phyloP scores from a whole-genome alignment of 345 rosid species.

The Populus ilicifolia region DNA sequence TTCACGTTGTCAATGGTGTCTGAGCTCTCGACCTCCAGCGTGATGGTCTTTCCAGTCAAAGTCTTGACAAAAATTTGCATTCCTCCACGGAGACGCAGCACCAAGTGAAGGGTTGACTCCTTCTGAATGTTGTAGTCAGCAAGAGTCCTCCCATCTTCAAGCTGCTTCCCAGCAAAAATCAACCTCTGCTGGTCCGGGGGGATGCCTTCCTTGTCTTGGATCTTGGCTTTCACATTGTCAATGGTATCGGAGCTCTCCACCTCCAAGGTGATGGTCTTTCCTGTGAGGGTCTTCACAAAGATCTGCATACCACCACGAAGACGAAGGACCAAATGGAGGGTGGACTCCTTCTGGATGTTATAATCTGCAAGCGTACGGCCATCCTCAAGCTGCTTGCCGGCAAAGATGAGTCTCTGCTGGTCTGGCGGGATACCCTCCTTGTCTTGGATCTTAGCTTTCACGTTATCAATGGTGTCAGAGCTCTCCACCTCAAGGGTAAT shows the following conservation, averaged over 20 bases:
- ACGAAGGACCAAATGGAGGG: constrained; percentile 34
- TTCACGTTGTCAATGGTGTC: constrained; percentile 49
- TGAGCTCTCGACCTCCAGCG: constrained; percentile 46
- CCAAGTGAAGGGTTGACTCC: constrained; percentile 42
- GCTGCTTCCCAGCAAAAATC: constrained; percentile 44
- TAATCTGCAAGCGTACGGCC: constrained; percentile 38
- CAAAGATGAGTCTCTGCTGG: constrained; percentile 41
- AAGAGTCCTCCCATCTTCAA: constrained; percentile 42
- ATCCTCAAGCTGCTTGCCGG: constrained; percentile 41
- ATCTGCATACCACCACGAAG: constrained; percentile 49
- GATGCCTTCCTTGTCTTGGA: constrained; percentile 46
- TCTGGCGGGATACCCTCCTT: constrained; percentile 43
- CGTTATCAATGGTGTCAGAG: constrained; percentile 36
- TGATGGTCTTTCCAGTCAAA: constrained; percentile 36
- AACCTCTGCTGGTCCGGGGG: constrained; percentile 48
- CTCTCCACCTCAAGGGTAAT: constrained; percentile 39
- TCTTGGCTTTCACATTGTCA: constrained; percentile 38
- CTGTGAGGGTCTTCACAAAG: constrained; percentile 41
- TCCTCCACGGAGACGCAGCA: constrained; percentile 39
- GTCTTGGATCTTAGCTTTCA: constrained; percentile 37
- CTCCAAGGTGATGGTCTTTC: constrained; percentile 42
- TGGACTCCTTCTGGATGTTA: constrained; percentile 41
- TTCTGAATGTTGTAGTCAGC: constrained; percentile 48
- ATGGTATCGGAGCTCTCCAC: constrained; percentile 44
- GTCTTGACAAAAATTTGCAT: constrained; percentile 46